These are phyloP conservation scores for Acanthamoeba lenticulata DNA, from an alignment of 208 protist species.

Conservation along the genomic window DNA sequence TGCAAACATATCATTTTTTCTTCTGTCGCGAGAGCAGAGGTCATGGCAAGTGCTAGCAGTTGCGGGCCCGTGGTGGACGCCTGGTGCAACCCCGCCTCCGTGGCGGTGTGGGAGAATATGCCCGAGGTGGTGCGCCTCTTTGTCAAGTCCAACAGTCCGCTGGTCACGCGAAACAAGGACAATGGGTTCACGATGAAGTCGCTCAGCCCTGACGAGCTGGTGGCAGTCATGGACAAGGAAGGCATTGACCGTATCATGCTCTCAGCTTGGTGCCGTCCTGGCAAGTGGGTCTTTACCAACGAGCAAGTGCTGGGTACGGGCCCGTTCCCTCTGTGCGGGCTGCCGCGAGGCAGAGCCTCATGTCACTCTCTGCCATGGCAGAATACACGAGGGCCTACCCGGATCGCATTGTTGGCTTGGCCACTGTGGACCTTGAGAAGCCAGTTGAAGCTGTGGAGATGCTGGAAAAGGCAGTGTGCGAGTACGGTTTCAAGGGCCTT, in stretches of 20 bases:
- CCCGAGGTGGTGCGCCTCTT: slow-evolving; percentile 27
- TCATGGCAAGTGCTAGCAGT: no score
- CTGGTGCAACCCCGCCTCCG: background rate
- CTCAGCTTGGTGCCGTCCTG: background rate
- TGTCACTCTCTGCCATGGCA: background rate
- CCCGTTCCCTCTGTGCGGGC: background rate
- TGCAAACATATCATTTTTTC: no score
- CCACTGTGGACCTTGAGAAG: slow-evolving; percentile 26
- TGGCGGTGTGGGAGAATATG: background rate
- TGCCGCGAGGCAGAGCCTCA: background rate
- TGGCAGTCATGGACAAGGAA: background rate
- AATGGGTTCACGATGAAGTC: no score
- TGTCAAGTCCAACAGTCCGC: no score
- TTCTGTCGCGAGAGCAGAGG: no score
- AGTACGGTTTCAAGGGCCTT: slow-evolving; percentile 63
- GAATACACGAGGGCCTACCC: slow-evolving; percentile 16
- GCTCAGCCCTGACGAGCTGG: background rate
- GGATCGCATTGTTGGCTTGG: slow-evolving; percentile 13
- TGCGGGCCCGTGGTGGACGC: slow-evolving; percentile 42
- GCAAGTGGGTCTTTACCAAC: slow-evolving; percentile 64
- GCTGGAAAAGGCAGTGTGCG: slow-evolving; percentile 20
- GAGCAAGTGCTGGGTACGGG: slow-evolving; percentile 42
- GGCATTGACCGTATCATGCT: background rate
- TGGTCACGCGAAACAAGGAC: no score
- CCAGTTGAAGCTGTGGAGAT: slow-evolving; percentile 55